These are phyloP conservation scores for Coemansia sp. DNA, from an alignment of 192 early-diverging fungal species.

Conservation along the genomic window DNA sequence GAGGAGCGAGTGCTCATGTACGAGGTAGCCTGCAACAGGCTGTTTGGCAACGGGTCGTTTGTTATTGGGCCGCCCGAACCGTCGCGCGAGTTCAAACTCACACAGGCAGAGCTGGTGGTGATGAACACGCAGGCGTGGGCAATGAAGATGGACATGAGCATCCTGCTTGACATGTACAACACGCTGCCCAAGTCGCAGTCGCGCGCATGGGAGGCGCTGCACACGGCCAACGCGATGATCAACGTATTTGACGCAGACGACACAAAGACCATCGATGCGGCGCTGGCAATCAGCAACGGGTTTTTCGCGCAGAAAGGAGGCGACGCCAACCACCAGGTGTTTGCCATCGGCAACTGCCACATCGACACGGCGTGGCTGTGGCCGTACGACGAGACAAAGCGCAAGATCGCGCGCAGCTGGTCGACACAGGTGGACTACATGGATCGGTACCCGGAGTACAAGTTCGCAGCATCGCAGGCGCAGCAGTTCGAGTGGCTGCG, in stretches of 20 bases:
- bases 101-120: slow-evolving; percentile 68
- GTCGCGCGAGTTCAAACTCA: slow-evolving; percentile 63
- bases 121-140: slow-evolving; percentile 69
- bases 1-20: slow-evolving; percentile 71
- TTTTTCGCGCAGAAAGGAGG: slow-evolving; percentile 72
- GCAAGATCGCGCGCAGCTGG: slow-evolving; percentile 89
- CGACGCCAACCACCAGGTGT: slow-evolving; percentile 67
- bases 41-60: slow-evolving; percentile 74
- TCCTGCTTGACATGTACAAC: slow-evolving; percentile 71
- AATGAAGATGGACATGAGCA: slow-evolving; percentile 74
- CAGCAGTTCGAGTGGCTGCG: slow-evolving; percentile 96
- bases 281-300: slow-evolving; percentile 50
- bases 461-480: slow-evolving; percentile 93
- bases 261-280: slow-evolving; percentile 42
- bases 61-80: slow-evolving; percentile 63
- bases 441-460: slow-evolving; percentile 86
- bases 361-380: slow-evolving; percentile 94
- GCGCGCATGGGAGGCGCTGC: slow-evolving; percentile 77
- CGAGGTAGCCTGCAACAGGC: slow-evolving; percentile 89
- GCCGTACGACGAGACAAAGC: slow-evolving; percentile 97
- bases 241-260: slow-evolving; percentile 61
- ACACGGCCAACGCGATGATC: slow-evolving; percentile 75
- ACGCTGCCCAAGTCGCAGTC: slow-evolving; percentile 70
- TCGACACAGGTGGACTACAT: slow-evolving; percentile 76
- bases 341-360: slow-evolving; percentile 92